Base-by-base conservation (phyloP, 148 eudicot species). In the Camellia granthamiana region DNA sequence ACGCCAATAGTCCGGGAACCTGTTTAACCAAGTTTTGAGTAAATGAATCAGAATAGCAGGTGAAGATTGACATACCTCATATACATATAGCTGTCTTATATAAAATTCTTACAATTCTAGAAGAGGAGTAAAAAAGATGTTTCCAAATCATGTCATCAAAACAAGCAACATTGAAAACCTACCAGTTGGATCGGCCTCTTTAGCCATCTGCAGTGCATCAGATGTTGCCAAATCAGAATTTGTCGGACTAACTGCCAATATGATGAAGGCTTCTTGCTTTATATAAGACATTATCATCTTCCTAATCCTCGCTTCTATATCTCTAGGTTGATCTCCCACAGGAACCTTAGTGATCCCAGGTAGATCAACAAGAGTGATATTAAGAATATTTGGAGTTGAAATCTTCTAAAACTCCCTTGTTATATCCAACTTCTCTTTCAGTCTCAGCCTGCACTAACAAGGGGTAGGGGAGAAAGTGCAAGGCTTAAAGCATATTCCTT, bases 341-440 rank as follows among this genome's bases (percentile, higher is more conserved):
- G 95, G 92, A 81, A 91, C 95, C 83, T 86, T 90, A 61, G 95
- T 91, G 44, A 91, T 91, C 68, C 95, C 95, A 82, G 91, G 95
- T 77, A 91, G 85, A 90, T 91, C 95, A 73, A 91, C 90, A 85
- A 91, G 80, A 69, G 95, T 90, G 58, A 91, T 88, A 76, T 90
- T 86, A 76, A 90, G 90, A 84, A 91, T 91, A 81, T 84, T 83
- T 44, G 88, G 90, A 23, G 95, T 88, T 64, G 86, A 86, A 74
- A 91, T 90, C 80, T 89, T 90, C 91, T 54, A 92, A 91, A 77
- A 91, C 87, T 16, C 89, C 91, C 81, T 83, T 91, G 83, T 87
- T 91, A 51, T 74, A 84, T 77, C 95, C 95, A 67, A 88, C 92
- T 87, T 85, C 92, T 82, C 89, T 90, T 54, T 87, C 91, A 7